Evolutionary conservation across 345 rosid species (phyloP).

Genomic region (Sisymbrium altissimum): DNA sequence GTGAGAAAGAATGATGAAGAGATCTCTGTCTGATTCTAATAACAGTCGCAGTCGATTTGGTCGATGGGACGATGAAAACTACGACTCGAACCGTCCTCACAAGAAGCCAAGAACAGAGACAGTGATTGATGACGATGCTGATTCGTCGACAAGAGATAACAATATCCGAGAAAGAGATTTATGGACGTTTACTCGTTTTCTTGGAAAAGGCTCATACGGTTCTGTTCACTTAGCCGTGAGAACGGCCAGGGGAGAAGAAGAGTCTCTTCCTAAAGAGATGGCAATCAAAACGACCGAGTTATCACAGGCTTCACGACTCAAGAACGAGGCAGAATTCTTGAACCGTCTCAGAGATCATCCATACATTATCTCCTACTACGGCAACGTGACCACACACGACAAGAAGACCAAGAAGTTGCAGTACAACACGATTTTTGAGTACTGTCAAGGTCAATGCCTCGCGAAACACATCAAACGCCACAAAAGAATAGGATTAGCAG

Average conservation of each 20-base stretch:
- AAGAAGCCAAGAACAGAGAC: neutral
- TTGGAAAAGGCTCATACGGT: conserved; percentile 7
- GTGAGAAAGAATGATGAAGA: neutral
- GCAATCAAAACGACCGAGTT: neutral
- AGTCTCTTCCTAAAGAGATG: conserved; percentile 8
- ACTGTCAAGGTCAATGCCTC: neutral
- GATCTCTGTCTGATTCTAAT: neutral
- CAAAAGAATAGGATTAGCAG: neutral
- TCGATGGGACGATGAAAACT: neutral
- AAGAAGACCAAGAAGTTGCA: neutral
- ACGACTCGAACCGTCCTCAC: conserved; percentile 2
- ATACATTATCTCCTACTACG: conserved; percentile 13
- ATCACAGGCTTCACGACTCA: neutral
- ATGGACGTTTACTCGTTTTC: neutral
- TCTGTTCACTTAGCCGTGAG: conserved; percentile 14
- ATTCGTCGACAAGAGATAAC: neutral
- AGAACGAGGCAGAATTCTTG: conserved; percentile 5
- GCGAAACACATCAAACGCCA: neutral
- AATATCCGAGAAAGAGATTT: neutral
- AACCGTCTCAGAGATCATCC: neutral
- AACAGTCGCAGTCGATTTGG: neutral
- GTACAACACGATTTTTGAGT: conserved; percentile 17
- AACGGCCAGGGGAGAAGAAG: neutral
- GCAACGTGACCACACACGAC: neutral
- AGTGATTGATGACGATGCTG: neutral